Conservation (phyloP, 352 stramenopile genomes). For the Phytophthora multivora region DNA sequence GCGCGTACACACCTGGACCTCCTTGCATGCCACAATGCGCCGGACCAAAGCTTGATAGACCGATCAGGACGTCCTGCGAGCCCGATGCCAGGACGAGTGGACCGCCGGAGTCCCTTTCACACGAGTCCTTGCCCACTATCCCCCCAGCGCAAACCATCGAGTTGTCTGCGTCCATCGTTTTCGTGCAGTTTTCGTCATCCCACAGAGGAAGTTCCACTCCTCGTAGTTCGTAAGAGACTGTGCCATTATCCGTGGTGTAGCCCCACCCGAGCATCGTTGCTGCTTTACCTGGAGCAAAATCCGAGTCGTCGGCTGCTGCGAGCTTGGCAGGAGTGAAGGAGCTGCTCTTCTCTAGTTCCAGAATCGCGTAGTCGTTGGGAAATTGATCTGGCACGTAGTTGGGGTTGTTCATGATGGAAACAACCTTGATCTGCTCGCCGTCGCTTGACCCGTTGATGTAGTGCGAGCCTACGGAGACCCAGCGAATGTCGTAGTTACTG, state of each 20-base stretch:
- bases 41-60: slow-evolving; percentile 21
- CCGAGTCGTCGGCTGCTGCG: slow-evolving; percentile 19
- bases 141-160: slow-evolving; percentile 60
- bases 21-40: slow-evolving; percentile 14
- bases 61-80: slow-evolving; percentile 12
- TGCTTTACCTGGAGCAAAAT: slow-evolving; percentile 25
- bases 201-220: slow-evolving; percentile 40
- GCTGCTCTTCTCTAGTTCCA: slow-evolving; percentile 42
- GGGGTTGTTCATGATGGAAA: slow-evolving; percentile 26
- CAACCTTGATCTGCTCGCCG: slow-evolving; percentile 37
- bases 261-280: slow-evolving; percentile 42
- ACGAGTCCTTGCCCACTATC: slow-evolving; percentile 38
- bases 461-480: slow-evolving; percentile 31
- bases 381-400: slow-evolving; percentile 12
- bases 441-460: slow-evolving; percentile 15
- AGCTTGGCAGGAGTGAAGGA: slow-evolving; percentile 38
- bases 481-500: slow-evolving; percentile 21
- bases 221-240: slow-evolving; percentile 36
- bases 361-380: slow-evolving; percentile 35
- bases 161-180: slow-evolving; percentile 15
- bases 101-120: slow-evolving; percentile 56
- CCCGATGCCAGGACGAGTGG: slow-evolving; percentile 35
- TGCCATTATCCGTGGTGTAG: slow-evolving; percentile 25
- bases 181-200: slow-evolving; percentile 37
- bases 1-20: slow-evolving; percentile 48